Conservation (phyloP, 768 basidiomycete genomes). For the Cubamyces lactineus region DNA sequence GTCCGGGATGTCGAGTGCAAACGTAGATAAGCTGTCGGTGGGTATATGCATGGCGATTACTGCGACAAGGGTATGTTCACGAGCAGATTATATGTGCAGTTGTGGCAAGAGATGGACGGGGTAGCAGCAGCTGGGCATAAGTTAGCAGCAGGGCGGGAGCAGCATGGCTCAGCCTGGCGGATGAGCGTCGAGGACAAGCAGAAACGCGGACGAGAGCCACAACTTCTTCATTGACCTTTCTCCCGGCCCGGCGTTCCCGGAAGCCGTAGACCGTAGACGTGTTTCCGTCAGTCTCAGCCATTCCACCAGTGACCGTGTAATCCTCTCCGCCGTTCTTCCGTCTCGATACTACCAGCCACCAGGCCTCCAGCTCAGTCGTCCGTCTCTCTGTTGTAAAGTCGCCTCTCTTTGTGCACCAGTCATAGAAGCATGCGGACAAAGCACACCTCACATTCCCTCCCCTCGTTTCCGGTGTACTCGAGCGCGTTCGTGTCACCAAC, state of each 20-base stretch:
- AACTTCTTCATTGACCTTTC: not conserved
- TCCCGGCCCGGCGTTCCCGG: slow-evolving; percentile 2
- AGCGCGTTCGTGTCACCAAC: slow-evolving; percentile 76
- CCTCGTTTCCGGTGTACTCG: slow-evolving; percentile 88
- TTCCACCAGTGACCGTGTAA: no score
- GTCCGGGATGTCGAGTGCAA: slow-evolving; percentile 20
- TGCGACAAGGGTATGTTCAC: not conserved
- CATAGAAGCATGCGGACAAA: slow-evolving; percentile 65
- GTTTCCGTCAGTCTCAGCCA: slow-evolving; percentile 4
- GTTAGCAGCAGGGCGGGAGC: slow-evolving; percentile 9
- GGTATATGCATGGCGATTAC: slow-evolving; percentile 23
- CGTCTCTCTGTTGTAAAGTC: no score
- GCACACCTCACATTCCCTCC: slow-evolving; percentile 77
- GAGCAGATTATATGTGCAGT: not conserved
- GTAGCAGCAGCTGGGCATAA: slow-evolving; percentile 7
- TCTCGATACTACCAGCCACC: no score
- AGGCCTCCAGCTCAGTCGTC: no score
- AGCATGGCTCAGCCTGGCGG: slow-evolving; percentile 4
- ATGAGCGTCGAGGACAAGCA: not conserved
- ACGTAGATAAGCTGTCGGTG: slow-evolving; percentile 2
- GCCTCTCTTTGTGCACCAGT: no score
- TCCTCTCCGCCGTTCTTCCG: no score
- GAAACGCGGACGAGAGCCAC: slow-evolving; percentile 7
- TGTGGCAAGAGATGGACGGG: not conserved
- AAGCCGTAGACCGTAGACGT: slow-evolving; percentile 3